Evolutionary conservation across 2,329 filamentous ascomycete species (phyloP), one percentile per base, ranked within the genome.

Genomic region (Cryphonectria naterciae): DNA sequence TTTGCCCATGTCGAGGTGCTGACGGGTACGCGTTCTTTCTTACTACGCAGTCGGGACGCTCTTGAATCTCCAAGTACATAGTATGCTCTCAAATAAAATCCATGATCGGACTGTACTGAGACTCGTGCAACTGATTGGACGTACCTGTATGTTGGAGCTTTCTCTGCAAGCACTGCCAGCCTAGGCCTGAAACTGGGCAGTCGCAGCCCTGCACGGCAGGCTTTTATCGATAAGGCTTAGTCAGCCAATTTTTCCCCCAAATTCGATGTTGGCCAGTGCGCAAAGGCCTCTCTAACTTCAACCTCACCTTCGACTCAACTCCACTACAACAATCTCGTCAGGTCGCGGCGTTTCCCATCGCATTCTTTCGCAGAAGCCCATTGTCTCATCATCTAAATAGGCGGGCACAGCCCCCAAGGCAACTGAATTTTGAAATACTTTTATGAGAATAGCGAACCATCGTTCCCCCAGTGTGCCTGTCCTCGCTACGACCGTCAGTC

Each of bases 171-270:
- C 46, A n/a, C 22, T 49, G 19, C 46, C 19, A 22, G 43, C 5
- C 17, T 19, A n/a, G 22, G n/a, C 6, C 46, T 52, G n/a, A 52
- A 25, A 52, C 11, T 39, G 37, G 37, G 37, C 46, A n/a, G 19
- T 52, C 19, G 19, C 25, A 6, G 25, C n/a, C n/a, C 22, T 54
- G 25, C 13, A 28, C 25, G 25, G 15, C 25, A 6, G 28, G 28
- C 2, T 35, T 19, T 65, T 65, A 67, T 67, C 65, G 65, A 67
- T 67, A 67, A 67, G 3, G 39, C 65, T 67, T 37, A 67, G 49
- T 60, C 63, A 65, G 25, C 61, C n/a, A 46, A 2, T 46, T 46
- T 64, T 15, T 22, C 7, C 17, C 19, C 63, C 41, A 52, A 37
- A 37, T 37, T 65, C 62, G 35, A 52, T 25, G 63, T 65, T 43